Base-by-base conservation (phyloP, 768 basidiomycete species). In the Tulasnella sp. region DNA sequence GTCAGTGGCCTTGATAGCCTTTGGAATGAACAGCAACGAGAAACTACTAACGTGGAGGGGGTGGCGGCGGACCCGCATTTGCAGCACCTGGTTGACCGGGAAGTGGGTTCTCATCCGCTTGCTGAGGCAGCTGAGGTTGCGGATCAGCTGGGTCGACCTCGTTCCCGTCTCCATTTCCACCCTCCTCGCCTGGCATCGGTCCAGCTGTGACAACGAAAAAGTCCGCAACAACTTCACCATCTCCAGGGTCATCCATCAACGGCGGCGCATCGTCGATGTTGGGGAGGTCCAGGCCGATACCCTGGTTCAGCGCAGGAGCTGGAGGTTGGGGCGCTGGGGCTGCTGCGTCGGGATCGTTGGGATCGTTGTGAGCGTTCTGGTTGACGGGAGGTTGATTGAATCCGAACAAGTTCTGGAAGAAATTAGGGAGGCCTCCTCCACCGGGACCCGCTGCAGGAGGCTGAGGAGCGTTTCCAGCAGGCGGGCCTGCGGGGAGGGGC, bases 251-350 rank as follows among this genome's bases (percentile, higher is more conserved):
- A n/a, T 61, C 57, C 57, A 29, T 29, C 57, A 29, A 29, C 57
- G 51, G 51, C 6, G 51, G 51, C 51, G 51, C 51, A 55, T 61
- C 57, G 57, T 61, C 57, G 57, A 29, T 1, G 10, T 61, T 61
- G 3, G 46, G 11, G 18, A 48, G 1, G 46, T 48, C 46, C 46
- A 15, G 46, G 16, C 11, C 46, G 15, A 15, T 10, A 48, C 3
- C 46, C 15, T 48, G 46, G 71, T 73, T 15, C 35, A 20, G 75
- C 40, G 75, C 55, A 77, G 67, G 75, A 70, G 44, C 73, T n/a
- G 73, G 73, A n/a, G 26, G 40, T n/a, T 40, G 11, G 15, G 20
- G 72, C 2, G 72, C 9, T 7, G 11, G 32, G 18, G 72, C 23
- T 29, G 15, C 42, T 9, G 20, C 42, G 26, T 20, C 51, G 37